Conservation (phyloP, 345 rosid genomes). For the Bruguiera parviflora region DNA sequence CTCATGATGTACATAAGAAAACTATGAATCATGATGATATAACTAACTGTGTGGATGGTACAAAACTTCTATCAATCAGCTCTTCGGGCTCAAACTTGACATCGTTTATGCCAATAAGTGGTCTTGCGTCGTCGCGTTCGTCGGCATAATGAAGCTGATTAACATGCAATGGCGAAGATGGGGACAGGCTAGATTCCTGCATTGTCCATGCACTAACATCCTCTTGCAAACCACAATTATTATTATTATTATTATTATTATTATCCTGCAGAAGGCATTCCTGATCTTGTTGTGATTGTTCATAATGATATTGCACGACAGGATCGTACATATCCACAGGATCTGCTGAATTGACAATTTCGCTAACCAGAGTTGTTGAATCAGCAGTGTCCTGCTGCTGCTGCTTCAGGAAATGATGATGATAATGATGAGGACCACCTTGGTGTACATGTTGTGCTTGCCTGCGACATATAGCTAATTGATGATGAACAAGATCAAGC, state of each 20-base stretch:
- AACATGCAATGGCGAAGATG: slow-evolving; percentile 5
- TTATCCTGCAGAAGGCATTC: slow-evolving; percentile 1
- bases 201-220: not conserved
- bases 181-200: slow-evolving; percentile 11
- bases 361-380: not conserved
- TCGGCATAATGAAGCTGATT: not conserved
- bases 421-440: no score
- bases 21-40: slow-evolving; percentile 42
- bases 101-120: slow-evolving; percentile 16
- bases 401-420: slow-evolving; percentile 1
- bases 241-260: no score
- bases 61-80: slow-evolving; percentile 43
- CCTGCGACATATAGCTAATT: slow-evolving; percentile 37
- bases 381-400: not conserved
- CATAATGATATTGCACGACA: not conserved
- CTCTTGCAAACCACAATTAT: not conserved
- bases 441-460: slow-evolving; percentile 8
- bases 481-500: slow-evolving; percentile 77
- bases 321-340: slow-evolving; percentile 17
- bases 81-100: slow-evolving; percentile 22
- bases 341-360: not conserved
- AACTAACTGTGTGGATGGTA: slow-evolving; percentile 49
- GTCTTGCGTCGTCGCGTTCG: slow-evolving; percentile 10
- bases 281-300: not conserved
- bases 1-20: not conserved